Base-by-base conservation (phyloP, 1,139 yeast genomes). In the Spathaspora sp. region DNA sequence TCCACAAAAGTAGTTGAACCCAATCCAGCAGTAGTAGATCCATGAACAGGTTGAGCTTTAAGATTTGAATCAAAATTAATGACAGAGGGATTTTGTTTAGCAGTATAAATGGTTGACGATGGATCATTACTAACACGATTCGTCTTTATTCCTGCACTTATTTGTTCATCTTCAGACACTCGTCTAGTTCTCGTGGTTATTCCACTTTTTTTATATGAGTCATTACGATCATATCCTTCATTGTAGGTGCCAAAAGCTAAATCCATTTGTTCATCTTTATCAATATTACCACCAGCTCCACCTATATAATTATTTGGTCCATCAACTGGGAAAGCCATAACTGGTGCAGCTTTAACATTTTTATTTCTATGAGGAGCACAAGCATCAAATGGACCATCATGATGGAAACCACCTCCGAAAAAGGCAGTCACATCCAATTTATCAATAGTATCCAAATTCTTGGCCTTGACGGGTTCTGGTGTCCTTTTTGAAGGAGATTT, bases 331-430 rank as follows among this genome's bases (percentile, higher is more conserved):
- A 90, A 93, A 0, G 99, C 99, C 72, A 84, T 76, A 23, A 93
- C 97, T 2, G 99, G 99, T 0, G 97, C 96, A 38, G 81, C 82
- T 62, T 82, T 85, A 25, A 71, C 72, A 61, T 86, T 80, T 68
- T 87, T 88, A 69, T 93, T 93, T 64, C 98, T 84, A 65, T 89
- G 96, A 6, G 99, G 98, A 5, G 95, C 87, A 67, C 98, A 91
- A 2, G 99, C 99, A 65, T 93, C 99, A 65, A 93, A 93, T 15
- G 99, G 99, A 11, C 99, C 99, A 67, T 93, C 99, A 65, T 93
- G 99, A 66, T 93, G 99, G 76, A 93, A 93, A 1, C 93, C 89
- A 39, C 89, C 85, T n/a, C 97, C 97, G 63, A 88, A 91, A 54
- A 93, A 77, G 0, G 96, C 98, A 7, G 98, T 90, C 34, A 91